phyloP scores from a whole-genome alignment of 202 grass and related monocot genomes.

The Setaria viridis region DNA sequence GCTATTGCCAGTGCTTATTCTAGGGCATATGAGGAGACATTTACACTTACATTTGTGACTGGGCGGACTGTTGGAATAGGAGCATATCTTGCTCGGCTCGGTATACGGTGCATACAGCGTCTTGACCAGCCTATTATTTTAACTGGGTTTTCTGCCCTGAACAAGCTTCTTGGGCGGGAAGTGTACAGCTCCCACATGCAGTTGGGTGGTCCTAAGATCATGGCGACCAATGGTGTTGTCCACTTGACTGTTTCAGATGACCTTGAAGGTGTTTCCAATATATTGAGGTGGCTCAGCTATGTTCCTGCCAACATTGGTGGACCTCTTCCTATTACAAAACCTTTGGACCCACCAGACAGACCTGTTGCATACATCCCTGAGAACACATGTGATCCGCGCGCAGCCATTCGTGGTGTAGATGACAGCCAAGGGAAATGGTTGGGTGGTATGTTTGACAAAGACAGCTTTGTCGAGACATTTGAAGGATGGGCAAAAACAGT shows the following conservation, averaged over 20 bases:
- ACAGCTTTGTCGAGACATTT: constrained; percentile 82
- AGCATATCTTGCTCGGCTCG: constrained; percentile 83
- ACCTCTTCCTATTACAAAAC: constrained; percentile 71
- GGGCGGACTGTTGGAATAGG: constrained; percentile 79
- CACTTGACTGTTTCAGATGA: constrained; percentile 81
- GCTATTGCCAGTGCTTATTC: constrained; percentile 85
- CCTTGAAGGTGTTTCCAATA: constrained; percentile 74
- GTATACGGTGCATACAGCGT: constrained; percentile 89
- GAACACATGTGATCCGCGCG: constrained; percentile 77
- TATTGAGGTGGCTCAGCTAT: constrained; percentile 86
- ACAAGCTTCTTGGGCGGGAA: constrained; percentile 88
- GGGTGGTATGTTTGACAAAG: constrained; percentile 84
- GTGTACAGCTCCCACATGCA: constrained; percentile 92
- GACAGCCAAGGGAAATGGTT: constrained; percentile 71
- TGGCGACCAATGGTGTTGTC: constrained; percentile 86
- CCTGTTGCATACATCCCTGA: constrained; percentile 70
- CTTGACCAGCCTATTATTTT: constrained; percentile 80
- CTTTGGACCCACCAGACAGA: constrained; percentile 72
- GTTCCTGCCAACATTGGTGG: constrained; percentile 80
- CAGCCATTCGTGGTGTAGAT: constrained; percentile 67
- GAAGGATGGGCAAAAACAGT: constrained; percentile 90
- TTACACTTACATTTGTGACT: constrained; percentile 82
- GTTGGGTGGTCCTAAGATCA: constrained; percentile 87
- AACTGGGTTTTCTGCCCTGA: constrained; percentile 73
- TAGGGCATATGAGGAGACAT: constrained; percentile 77